Base-by-base conservation (phyloP, 495 filamentous ascomycete species). In the Jackrogersella multiformis region DNA sequence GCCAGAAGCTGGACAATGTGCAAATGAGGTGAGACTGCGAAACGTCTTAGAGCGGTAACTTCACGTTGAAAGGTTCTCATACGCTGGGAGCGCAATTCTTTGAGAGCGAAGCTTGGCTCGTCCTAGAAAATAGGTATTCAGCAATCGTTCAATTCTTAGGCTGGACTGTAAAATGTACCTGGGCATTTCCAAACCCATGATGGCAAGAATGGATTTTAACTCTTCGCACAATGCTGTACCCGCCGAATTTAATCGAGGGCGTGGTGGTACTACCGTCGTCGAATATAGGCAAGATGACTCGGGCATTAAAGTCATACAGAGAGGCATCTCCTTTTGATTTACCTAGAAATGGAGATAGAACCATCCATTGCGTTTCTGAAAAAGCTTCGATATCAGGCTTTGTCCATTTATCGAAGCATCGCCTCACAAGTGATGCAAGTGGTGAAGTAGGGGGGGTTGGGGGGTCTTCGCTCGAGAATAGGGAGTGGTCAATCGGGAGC, bases 171-270 rank as follows among this genome's bases (percentile, higher is more conserved):
- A 44, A 35, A 15, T 42, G 3, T 57, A 68, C 64, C 58, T 56
- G 44, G 16, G 26, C 30, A 0, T 16, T 8, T 24, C 28, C 35
- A 26, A 57, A 68, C 23, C 20, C n/a, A n/a, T 62, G 57, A 24
- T 68, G 64, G 21, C n/a, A 35, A 2, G 34, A 52, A 28, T 68
- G 64, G 12, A 68, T 62, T 35, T 56, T 53, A 26, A 68, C 51
- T 42, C 39, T 64, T 15, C 26, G 60, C 15, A 63, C 60, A 28
- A 28, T 56, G 5, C 58, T 53, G 18, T 56, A 45, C 8, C 58
- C 64, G 12, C 52, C 58, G 2, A 23, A 24, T 21, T 56, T 52
- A 20, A 30, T 9, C 9, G n/a, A 44, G 2, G 42, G 4, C 8
- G 32, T 6, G 6, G 20, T 8, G 13, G 12, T n/a, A 7, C 9